Conservation (phyloP, 495 filamentous ascomycete genomes). For the Neurospora intermedia region DNA sequence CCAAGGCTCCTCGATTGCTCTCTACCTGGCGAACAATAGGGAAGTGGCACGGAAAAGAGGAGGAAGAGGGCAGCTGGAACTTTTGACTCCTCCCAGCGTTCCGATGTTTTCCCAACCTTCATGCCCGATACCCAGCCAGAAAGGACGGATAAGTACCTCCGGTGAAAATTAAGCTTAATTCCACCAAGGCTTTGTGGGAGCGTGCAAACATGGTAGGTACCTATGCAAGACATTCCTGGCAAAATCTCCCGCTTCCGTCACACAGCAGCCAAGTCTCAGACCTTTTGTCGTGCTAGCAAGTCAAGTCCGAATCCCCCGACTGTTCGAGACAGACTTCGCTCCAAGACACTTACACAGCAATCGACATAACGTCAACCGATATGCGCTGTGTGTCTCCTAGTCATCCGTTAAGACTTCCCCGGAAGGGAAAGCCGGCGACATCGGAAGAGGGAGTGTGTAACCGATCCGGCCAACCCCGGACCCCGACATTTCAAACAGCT, state of each 20-base stretch:
- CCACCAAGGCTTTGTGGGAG: background rate
- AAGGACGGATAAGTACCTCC: background rate
- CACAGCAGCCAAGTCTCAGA: background rate
- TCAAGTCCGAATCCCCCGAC: background rate
- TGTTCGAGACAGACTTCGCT: background rate
- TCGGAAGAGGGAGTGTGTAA: background rate
- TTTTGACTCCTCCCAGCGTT: too few relatives aligned
- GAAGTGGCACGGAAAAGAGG: too few relatives aligned
- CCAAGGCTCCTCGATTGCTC: too few relatives aligned
- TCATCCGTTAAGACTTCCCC: background rate
- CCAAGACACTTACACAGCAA: background rate
- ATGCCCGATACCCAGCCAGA: background rate
- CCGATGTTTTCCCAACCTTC: too few relatives aligned
- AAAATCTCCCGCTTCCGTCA: background rate
- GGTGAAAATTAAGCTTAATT: background rate
- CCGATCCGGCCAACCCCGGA: background rate
- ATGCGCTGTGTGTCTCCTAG: background rate
- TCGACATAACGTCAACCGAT: background rate
- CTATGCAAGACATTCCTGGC: background rate
- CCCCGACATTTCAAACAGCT: background rate
- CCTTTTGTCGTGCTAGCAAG: background rate
- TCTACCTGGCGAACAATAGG: too few relatives aligned
- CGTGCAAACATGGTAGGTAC: background rate
- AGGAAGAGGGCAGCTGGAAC: too few relatives aligned
- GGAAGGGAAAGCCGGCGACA: background rate